Percentiles rank a stretch among this genome's conserved stretches.
Evolutionary conservation across 148 eudicot species (phyloP).

Genomic region (Chenopodium berlandieri): DNA sequence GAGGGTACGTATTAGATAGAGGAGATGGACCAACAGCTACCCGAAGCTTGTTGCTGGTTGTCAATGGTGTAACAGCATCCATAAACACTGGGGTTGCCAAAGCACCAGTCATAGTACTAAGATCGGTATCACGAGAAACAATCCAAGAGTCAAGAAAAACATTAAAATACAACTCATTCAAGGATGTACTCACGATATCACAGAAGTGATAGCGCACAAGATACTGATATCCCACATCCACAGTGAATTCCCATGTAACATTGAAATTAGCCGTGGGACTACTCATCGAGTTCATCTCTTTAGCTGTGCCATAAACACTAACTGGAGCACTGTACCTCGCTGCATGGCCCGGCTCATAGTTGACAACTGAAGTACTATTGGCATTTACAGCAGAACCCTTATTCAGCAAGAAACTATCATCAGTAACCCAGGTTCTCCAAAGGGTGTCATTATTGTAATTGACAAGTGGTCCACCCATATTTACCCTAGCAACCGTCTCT

Average conservation of each 20-base stretch:
- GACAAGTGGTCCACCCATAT: constrained; percentile 80
- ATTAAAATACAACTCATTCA: constrained; percentile 56
- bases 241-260: constrained; percentile 73
- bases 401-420: constrained; percentile 42
- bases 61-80: constrained; percentile 56
- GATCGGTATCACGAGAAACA: constrained; percentile 55
- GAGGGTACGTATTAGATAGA: constrained; percentile 42
- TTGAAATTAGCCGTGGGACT: constrained; percentile 66
- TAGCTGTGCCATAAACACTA: constrained; percentile 76
- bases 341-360: constrained; percentile 53
- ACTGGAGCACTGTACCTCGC: constrained; percentile 60
- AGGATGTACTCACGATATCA: constrained; percentile 60
- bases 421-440: constrained; percentile 76
- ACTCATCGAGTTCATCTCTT: constrained; percentile 51
- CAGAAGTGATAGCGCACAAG: constrained; percentile 84
- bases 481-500: constrained; percentile 72
- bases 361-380: constrained; percentile 42
- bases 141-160: constrained; percentile 52
- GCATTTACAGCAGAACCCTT: constrained; percentile 33
- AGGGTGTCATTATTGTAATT: constrained; percentile 58
- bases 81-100: constrained; percentile 57
- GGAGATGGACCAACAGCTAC: constrained; percentile 70
- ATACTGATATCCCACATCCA: constrained; percentile 74
- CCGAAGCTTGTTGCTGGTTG: constrained; percentile 34
- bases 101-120: constrained; percentile 24